Conservation (phyloP, 306 rosid genomes). For the Luffa acutangula region DNA sequence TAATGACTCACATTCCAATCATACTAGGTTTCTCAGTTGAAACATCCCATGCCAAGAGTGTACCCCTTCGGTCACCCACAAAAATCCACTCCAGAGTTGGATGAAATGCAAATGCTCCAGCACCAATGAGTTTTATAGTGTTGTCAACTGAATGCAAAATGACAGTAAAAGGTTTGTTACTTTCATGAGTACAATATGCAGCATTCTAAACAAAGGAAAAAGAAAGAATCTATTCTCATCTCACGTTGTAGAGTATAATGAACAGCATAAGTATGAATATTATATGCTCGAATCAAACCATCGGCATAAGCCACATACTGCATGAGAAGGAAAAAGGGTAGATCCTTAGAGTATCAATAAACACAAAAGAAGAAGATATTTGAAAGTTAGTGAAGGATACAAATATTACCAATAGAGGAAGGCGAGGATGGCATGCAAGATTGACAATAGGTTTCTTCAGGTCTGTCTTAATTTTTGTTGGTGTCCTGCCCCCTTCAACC, state of each 20-base stretch:
- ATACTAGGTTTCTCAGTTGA: conserved; percentile 88
- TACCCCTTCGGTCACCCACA: conserved; percentile 97
- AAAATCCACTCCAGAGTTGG: conserved; percentile 97
- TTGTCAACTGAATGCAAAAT: conserved; percentile 51
- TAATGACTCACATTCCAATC: conserved; percentile 91
- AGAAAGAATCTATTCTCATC: conserved; percentile 19
- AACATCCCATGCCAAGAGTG: conserved; percentile 95
- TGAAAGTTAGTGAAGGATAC: background rate
- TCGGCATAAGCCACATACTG: conserved; percentile 96
- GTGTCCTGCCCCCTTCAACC: conserved; percentile 90
- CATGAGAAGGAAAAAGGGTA: conserved; percentile 17
- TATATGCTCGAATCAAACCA: conserved; percentile 94
- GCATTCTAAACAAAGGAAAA: conserved; percentile 5
- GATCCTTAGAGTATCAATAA: conserved; percentile 10
- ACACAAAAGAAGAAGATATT: conserved; percentile 6
- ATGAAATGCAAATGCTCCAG: conserved; percentile 96
- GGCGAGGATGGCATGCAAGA: conserved; percentile 99
- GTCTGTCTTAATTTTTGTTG: conserved; percentile 94
- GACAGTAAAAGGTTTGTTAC: conserved; percentile 13
- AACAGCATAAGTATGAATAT: conserved; percentile 90
- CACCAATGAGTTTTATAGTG: conserved; percentile 88
- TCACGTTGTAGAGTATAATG: conserved; percentile 88
- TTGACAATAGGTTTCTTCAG: conserved; percentile 93
- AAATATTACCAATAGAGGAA: conserved; percentile 62
- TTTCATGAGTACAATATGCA: background rate